Evolutionary conservation across 352 stramenopile genomes (phyloP), one percentile per base, ranked within the genome.

Genomic region (Phytophthora cactorum): DNA sequence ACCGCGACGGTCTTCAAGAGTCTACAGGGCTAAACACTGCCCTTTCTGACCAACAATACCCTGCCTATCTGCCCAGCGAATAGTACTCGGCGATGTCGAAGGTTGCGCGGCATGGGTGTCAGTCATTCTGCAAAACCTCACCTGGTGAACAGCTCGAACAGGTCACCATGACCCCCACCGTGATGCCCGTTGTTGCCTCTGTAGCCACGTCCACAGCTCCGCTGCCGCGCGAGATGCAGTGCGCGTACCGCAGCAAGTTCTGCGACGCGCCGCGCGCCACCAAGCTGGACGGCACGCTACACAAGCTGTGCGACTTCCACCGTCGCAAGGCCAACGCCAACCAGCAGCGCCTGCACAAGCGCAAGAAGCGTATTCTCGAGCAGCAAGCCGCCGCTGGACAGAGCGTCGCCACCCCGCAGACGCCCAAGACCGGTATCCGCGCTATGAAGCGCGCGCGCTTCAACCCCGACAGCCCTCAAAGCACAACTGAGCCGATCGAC

Each of bases 221-320:
- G 44, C 28, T 78, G 25, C 38, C 61, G 10, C 70, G 70, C 29
- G 73, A 81, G 32, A 59, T 78, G 63, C 73, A 72, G 25, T 88
- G 79, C 65, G 59, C 65, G 2, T 88, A 89, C 66, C 66, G 69
- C 31, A 86, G 74, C 71, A 87, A 85, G 47, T 59, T 68, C 31
- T 89, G 80, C 74, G 59, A 56, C 38, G 75, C 72, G 17, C 66
- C 62, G 4, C 80, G 78, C 28, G 75, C 80, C 8, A 71, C 66
- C 17, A 89, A 89, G 44, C 66, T 77, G 10, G 70, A 84, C 65
- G 78, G 78, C 31, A 72, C 64, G 34, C 27, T 86, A 53, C 80
- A 89, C 63, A 75, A 77, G 4, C 57, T 89, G 9, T 89, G 78
- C 63, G 77, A 86, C 63, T 77, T 81, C 64, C 80, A 88, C 49